Evolutionary conservation across 73 alveolate genomes (phyloP), one percentile per base, ranked within the genome.

Genomic region (Blepharisma japonicum): DNA sequence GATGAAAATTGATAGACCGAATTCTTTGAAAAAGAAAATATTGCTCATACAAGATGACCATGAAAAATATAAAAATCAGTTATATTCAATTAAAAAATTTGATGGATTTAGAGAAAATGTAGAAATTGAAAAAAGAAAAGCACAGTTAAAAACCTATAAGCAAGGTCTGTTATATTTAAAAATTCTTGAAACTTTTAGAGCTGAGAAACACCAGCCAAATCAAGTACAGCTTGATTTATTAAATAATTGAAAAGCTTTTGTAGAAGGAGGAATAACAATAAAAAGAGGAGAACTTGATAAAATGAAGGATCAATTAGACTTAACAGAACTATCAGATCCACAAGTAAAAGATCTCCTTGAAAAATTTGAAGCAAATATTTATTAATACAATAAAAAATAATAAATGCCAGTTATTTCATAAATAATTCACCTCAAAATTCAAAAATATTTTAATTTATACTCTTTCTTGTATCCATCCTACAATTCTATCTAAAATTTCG

Each of bases 131-230:
- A 61, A 39, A 25, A 61, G 46, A 61, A 25, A 61, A 61, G 18
- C 47, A 61, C 74, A 61, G 46, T 2, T 14, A 8, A 18, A 14
- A 25, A 61, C 18, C 47, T 18, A 25, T 14, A 25, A 39, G 5
- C 74, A 61, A 61, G 74, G 74, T 1, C 38, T 61, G 18, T n/a
- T 25, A 8, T 61, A 61, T 61, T 14, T 61, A 39, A 61, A 61
- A 9, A 61, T 61, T 25, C 14, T 61, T 61, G 74, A 61, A 61
- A 25, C n/a, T 14, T 61, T 61, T 61, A 14, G 74, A 25, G 18
- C 46, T 61, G 14, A 20, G 38, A 61, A 25, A 25, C 23, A 61
- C 5, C 39, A 25, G 49, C 74, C 74, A 25, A 61, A 11, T 14
- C 47, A n/a, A 61, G 74, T 4, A 2, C 48, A 61, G 23, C 39